A percentile compares a stretch with the other conserved stretches of the same genome.
phyloP scores from a whole-genome alignment of 2,329 filamentous ascomycete species.

The Fusarium avenaceum region DNA sequence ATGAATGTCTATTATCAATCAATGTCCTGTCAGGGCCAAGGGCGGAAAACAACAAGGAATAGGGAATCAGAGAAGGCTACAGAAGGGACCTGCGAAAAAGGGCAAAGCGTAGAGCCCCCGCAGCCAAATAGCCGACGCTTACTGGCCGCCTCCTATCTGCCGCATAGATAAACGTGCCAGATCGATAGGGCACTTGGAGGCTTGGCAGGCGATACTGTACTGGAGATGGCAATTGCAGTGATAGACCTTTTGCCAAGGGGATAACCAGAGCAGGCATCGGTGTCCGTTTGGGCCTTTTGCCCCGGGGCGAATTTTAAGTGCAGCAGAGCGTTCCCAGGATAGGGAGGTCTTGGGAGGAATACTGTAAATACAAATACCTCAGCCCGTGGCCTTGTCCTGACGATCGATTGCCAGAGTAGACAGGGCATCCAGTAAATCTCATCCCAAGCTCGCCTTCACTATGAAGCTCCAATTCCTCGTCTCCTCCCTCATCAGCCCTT shows the following conservation, averaged over 20 bases:
- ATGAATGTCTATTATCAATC: slow-evolving; percentile 15
- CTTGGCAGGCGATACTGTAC: slow-evolving; percentile 26
- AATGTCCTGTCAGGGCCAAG: slow-evolving; percentile 29
- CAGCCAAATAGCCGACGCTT: slow-evolving; percentile 13
- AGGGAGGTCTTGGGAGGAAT: slow-evolving; percentile 9
- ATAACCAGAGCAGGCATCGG: slow-evolving; percentile 24
- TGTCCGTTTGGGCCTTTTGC: slow-evolving; percentile 37
- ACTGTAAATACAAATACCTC: slow-evolving; percentile 41
- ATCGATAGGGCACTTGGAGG: slow-evolving; percentile 45
- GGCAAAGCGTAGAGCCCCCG: slow-evolving; percentile 36
- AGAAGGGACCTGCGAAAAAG: slow-evolving; percentile 47
- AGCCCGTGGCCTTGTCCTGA: slow-evolving; percentile 3
- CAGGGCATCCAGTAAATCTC: slow-evolving; percentile 10
- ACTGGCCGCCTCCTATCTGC: slow-evolving; percentile 38
- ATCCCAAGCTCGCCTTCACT: slow-evolving; percentile 1
- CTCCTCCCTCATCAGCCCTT: slow-evolving; percentile 42
- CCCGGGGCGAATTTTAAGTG: slow-evolving; percentile 5
- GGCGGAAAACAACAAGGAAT: slow-evolving; percentile 28
- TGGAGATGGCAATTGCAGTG: slow-evolving; percentile 9
- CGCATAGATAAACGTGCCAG: slow-evolving; percentile 49
- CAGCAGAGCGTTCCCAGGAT: slow-evolving; percentile 14
- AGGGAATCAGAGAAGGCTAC: slow-evolving; percentile 16
- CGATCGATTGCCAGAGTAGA: slow-evolving; percentile 9
- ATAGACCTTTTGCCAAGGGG: slow-evolving; percentile 29
- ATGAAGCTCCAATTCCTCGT: slow-evolving; percentile 52